Base-by-base conservation (phyloP, 2,329 filamentous ascomycete genomes). In the Fonsecaea erecta region DNA sequence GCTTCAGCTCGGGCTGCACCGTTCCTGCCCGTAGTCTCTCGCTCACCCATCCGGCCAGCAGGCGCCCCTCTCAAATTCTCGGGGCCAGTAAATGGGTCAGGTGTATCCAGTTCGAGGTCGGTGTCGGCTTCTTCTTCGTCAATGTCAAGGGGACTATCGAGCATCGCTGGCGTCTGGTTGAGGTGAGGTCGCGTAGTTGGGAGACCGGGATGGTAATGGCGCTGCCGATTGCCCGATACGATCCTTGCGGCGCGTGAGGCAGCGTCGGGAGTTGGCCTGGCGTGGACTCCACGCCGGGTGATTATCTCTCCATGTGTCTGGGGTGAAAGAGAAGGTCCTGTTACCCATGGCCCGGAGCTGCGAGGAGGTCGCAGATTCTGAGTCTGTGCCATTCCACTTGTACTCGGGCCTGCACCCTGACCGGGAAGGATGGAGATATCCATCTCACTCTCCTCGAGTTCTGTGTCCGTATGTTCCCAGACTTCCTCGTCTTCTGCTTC, bases 401-500 rank as follows among this genome's bases (percentile, higher is more conserved):
- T 21, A 16, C 34, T 26, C 26, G 21, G 26, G 52, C 24, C 43
- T 30, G 35, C 24, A 26, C 28, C 8, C 43, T 51, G 55, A 7
- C 52, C 52, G 6, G 70, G 66, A 21, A 72, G 35, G n/a, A 70
- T 66, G 34, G 66, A 69, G 24, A 68, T 67, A 46, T 63, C 66
- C 67, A 68, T 67, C 37, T 70, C 64, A 52, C 64, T 68, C 52
- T 68, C 68, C 30, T 71, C 69, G 11, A 66, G 54, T 51, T 92
- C 90, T 1, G 89, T 90, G 77, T 92, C 90, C 8, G 90, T 92
- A 74, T 92, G 90, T 79, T 93, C 90, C 78, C 92, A 92, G 71
- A 86, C 85, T 28, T 79, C 82, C 26, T 82, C 85, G 72, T 86
- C 85, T 4, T 30, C 74, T 46, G 74, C 77, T 7, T 90, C 88